A percentile compares a stretch with the other conserved stretches of the same genome.
phyloP scores from a whole-genome alignment of 495 filamentous ascomycete species.

The Aspergillus sparsus region DNA sequence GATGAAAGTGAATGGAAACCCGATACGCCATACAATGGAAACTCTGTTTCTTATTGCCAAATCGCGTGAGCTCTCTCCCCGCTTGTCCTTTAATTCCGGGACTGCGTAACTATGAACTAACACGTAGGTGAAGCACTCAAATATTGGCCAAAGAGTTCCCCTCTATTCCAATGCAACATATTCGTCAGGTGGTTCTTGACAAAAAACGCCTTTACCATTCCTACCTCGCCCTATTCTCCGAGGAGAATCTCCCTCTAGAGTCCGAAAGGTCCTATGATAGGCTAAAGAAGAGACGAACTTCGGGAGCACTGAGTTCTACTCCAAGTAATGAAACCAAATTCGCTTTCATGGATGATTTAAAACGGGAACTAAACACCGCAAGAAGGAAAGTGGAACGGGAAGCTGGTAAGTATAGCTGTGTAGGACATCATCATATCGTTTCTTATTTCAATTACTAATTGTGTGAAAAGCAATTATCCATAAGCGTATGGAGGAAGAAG shows the following conservation, averaged over 20 bases:
- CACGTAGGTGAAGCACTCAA: conserved; percentile 2
- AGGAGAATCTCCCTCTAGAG: conserved; percentile 11
- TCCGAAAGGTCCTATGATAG: neutral
- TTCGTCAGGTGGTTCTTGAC: conserved; percentile 16
- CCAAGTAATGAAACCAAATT: neutral
- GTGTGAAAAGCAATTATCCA: conserved; percentile 10
- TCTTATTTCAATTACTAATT: neutral
- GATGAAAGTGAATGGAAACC: conserved; percentile 38
- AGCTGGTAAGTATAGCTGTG: conserved; percentile 13
- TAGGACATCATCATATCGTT: neutral
- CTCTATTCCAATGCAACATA: conserved; percentile 12
- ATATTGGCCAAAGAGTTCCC: conserved; percentile 22
- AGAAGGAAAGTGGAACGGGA: conserved; percentile 22
- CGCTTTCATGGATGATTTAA: conserved; percentile 14
- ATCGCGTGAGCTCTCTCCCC: conserved; percentile 16
- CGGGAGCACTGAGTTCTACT: neutral
- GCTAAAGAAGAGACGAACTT: conserved; percentile 7
- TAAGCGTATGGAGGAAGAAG: conserved; percentile 44
- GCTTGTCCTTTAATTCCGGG: neutral
- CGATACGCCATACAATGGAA: conserved; percentile 10
- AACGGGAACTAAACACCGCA: conserved; percentile 36
- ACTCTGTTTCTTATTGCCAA: conserved; percentile 8
- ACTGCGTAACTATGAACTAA: conserved; percentile 1
- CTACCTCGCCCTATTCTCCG: conserved; percentile 17
- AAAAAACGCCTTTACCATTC: conserved; percentile 24